Percentiles rank a stretch among this genome's conserved stretches.
These are phyloP conservation scores for Calonectria multiphialidica DNA, from an alignment of 2,329 filamentous ascomycete genomes.

Conservation along the genomic window DNA sequence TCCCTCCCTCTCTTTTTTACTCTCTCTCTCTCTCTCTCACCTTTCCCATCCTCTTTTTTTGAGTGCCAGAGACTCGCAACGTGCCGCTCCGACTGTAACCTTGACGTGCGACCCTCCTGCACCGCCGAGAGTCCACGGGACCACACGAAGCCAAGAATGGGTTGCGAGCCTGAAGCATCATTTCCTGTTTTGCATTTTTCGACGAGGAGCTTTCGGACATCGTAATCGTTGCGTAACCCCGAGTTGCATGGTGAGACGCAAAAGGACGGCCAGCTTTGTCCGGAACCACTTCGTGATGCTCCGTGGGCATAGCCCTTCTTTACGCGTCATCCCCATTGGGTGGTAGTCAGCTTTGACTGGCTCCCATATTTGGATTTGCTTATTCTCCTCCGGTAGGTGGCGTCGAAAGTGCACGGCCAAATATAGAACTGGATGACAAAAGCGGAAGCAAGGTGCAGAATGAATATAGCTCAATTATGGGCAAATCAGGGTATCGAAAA, in stretches of 20 bases:
- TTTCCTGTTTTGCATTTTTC: neutral
- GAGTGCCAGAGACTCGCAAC: constrained; percentile 4
- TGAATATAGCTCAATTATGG: constrained; percentile 25
- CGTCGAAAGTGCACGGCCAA: neutral
- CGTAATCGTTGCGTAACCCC: constrained; percentile 18
- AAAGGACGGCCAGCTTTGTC: neutral
- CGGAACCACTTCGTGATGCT: neutral
- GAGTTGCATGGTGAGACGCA: neutral
- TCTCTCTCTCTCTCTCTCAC: neutral
- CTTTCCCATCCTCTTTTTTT: neutral
- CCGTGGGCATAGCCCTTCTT: neutral
- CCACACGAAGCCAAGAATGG: neutral
- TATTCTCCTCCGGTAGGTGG: neutral
- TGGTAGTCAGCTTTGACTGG: neutral
- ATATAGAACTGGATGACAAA: neutral
- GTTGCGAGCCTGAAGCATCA: neutral
- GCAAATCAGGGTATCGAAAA: constrained; percentile 36
- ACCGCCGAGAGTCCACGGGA: constrained; percentile 11
- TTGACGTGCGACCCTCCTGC: constrained; percentile 20
- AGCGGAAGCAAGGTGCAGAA: neutral
- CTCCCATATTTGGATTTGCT: neutral
- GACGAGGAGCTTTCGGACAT: neutral
- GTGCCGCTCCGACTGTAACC: constrained; percentile 25
- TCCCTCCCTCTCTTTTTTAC: neutral
- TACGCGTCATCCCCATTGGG: constrained; percentile 4